These are phyloP conservation scores for Aspergillus pseudoviridinutans DNA, from an alignment of 2,329 filamentous ascomycete genomes.

Conservation along the genomic window DNA sequence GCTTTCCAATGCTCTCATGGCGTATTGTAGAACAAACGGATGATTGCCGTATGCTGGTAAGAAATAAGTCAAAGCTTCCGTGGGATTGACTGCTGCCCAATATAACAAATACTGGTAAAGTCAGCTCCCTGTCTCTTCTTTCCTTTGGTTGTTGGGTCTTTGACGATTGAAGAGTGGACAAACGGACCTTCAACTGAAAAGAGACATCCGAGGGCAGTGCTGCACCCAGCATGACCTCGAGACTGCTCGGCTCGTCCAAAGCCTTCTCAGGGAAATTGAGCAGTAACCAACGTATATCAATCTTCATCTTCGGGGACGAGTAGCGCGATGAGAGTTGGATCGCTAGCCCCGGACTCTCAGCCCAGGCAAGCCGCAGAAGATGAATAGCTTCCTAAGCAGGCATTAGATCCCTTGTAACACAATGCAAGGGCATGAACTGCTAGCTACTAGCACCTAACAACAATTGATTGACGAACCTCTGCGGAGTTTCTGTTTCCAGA, in stretches of 20 bases:
- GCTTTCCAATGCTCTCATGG: constrained; percentile 88
- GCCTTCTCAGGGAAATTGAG: constrained; percentile 81
- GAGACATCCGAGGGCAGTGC: constrained; percentile 73
- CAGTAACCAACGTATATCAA: constrained; percentile 74
- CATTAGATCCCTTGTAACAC: constrained; percentile 8
- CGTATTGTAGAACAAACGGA: constrained; percentile 91
- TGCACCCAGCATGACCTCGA: constrained; percentile 76
- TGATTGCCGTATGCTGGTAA: constrained; percentile 86
- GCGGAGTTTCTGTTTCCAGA: constrained; percentile 39
- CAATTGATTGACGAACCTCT: constrained; percentile 29
- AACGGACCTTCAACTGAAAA: constrained; percentile 72
- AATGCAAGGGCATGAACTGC: not conserved
- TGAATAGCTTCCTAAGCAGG: constrained; percentile 52
- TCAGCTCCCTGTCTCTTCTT: constrained; percentile 1
- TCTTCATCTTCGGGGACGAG: constrained; percentile 66
- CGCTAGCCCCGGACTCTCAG: constrained; percentile 78
- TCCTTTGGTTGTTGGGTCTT: not conserved
- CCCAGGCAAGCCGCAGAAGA: constrained; percentile 79
- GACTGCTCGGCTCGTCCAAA: constrained; percentile 72
- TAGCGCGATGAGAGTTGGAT: constrained; percentile 80
- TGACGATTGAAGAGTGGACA: not conserved
- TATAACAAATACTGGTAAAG: constrained; percentile 71
- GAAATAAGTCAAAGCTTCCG: constrained; percentile 91
- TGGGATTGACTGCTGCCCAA: constrained; percentile 89
- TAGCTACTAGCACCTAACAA: not conserved